Percentiles rank a stretch among this genome's conserved stretches.
phyloP scores from a whole-genome alignment of 139 green algal genomes.

The Coelastrella sp. region DNA sequence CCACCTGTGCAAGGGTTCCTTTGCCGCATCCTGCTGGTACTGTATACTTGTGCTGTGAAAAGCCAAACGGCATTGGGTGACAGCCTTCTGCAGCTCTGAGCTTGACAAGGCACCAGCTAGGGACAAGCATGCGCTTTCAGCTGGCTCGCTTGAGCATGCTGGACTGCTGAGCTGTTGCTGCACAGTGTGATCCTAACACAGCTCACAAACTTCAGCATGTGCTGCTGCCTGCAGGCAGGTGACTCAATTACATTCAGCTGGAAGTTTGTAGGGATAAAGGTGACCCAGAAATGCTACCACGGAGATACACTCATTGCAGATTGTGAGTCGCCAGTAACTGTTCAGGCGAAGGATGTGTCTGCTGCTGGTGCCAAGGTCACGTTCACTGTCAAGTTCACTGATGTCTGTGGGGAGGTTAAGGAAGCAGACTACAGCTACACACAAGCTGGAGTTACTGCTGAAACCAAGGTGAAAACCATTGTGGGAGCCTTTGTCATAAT shows the following conservation, averaged over 20 bases:
- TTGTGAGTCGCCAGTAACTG: slow-evolving; percentile 1
- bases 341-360: slow-evolving; percentile 13
- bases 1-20: no score
- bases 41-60: no score
- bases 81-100: no score
- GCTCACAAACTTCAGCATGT: not conserved
- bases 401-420: slow-evolving; percentile 37
- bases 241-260: slow-evolving; percentile 34
- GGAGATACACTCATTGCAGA: not conserved
- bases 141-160: no score
- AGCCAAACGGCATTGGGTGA: no score
- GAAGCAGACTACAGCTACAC: slow-evolving; percentile 34
- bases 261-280: slow-evolving; percentile 29
- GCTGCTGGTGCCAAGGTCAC: slow-evolving; percentile 10
- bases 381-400: slow-evolving; percentile 16
- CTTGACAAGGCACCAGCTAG: no score
- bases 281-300: slow-evolving; percentile 19
- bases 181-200: not conserved
- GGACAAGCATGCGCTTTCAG: no score
- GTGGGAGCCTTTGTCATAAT: not conserved
- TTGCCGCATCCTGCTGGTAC: no score
- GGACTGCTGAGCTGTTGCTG: no score
- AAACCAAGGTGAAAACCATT: not conserved
- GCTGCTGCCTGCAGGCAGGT: not conserved
- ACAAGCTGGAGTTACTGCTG: not conserved